These are phyloP conservation scores for Gossypium mustelinum DNA, from an alignment of 345 rosid genomes.

Conservation along the genomic window DNA sequence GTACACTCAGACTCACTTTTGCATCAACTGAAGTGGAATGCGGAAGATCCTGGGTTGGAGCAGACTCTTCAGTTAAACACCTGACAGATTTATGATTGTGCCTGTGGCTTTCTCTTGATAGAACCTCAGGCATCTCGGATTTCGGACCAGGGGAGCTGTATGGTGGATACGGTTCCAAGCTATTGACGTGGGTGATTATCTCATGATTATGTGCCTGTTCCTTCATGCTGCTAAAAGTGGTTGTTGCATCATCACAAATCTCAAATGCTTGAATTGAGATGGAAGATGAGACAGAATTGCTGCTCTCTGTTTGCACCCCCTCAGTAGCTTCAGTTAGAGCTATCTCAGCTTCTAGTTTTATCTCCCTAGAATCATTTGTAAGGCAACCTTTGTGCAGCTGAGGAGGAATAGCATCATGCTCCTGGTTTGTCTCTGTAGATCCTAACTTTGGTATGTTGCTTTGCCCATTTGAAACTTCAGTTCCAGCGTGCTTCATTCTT, in stretches of 20 bases:
- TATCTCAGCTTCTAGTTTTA: slow-evolving; percentile 35
- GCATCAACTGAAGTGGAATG: slow-evolving; percentile 20
- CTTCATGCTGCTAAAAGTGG: slow-evolving; percentile 49
- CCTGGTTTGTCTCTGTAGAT: slow-evolving; percentile 33
- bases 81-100: slow-evolving; percentile 26
- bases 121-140: slow-evolving; percentile 27
- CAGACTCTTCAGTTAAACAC: slow-evolving; percentile 32
- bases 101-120: slow-evolving; percentile 28
- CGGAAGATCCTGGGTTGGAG: slow-evolving; percentile 28
- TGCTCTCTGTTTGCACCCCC: slow-evolving; percentile 64
- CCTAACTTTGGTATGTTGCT: slow-evolving; percentile 30
- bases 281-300: slow-evolving; percentile 72
- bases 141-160: slow-evolving; percentile 29
- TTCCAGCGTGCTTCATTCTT: slow-evolving; percentile 46
- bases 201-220: slow-evolving; percentile 42
- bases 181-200: slow-evolving; percentile 30
- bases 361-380: slow-evolving; percentile 30
- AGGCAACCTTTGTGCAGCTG: slow-evolving; percentile 25
- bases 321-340: slow-evolving; percentile 37
- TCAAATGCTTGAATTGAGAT: slow-evolving; percentile 77
- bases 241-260: slow-evolving; percentile 70
- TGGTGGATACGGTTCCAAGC: slow-evolving; percentile 30
- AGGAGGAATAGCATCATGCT: slow-evolving; percentile 31
- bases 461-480: slow-evolving; percentile 39
- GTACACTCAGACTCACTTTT: slow-evolving; percentile 23